phyloP scores from a whole-genome alignment of 2,329 filamentous ascomycete species.

The Didymella glomerata region DNA sequence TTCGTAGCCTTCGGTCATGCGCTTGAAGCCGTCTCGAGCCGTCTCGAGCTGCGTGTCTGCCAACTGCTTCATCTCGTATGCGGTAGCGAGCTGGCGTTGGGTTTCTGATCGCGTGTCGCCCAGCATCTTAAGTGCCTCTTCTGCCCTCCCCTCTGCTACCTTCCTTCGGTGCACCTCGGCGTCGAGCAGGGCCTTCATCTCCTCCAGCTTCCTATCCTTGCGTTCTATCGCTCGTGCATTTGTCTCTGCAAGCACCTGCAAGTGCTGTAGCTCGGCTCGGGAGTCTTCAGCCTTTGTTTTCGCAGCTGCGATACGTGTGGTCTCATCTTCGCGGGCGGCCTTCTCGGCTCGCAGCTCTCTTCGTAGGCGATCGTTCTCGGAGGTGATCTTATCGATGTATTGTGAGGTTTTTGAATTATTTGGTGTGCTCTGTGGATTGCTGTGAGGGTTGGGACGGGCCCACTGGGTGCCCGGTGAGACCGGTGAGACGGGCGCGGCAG shows the following conservation, averaged over 20 bases:
- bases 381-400: constrained; percentile 78
- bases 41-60: constrained; percentile 71
- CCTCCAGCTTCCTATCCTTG: constrained; percentile 78
- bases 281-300: constrained; percentile 77
- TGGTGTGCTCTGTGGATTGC: constrained; percentile 35
- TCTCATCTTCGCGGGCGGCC: constrained; percentile 70
- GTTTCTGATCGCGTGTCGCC: constrained; percentile 68
- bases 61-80: constrained; percentile 54
- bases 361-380: constrained; percentile 80
- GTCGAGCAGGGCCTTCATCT: constrained; percentile 70
- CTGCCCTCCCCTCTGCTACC: constrained; percentile 68
- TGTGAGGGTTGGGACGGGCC: constrained; percentile 42
- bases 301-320: constrained; percentile 70
- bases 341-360: constrained; percentile 64
- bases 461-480: constrained; percentile 31
- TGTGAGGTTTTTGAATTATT: constrained; percentile 49
- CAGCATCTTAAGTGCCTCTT: constrained; percentile 68
- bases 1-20: constrained; percentile 63
- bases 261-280: constrained; percentile 72
- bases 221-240: constrained; percentile 75
- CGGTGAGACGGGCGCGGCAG: constrained; percentile 30
- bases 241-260: constrained; percentile 73
- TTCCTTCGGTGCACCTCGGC: constrained; percentile 69
- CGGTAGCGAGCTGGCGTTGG: constrained; percentile 69
- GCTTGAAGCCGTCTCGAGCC: constrained; percentile 76